phyloP scores from a whole-genome alignment of 257 asterid genomes.

The Capsicum chinense region DNA sequence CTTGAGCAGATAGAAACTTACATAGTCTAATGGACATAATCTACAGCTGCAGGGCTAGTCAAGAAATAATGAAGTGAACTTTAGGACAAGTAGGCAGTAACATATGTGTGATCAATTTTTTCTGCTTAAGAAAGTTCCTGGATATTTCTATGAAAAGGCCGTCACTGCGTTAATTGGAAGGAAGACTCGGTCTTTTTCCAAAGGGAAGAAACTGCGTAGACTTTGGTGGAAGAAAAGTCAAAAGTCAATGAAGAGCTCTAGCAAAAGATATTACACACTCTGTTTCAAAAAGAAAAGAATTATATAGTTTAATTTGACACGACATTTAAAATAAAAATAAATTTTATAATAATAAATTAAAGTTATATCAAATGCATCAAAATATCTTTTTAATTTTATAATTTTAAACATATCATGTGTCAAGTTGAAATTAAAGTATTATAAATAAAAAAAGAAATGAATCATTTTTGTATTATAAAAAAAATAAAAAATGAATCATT shows the following conservation, averaged over 20 bases:
- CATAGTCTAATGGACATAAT: not conserved
- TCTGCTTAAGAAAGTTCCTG: slow-evolving; percentile 18
- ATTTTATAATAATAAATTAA: too few relatives aligned
- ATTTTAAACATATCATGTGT: too few relatives aligned
- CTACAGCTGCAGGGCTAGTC: not conserved
- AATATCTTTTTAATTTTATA: too few relatives aligned
- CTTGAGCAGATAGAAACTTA: slow-evolving; percentile 10
- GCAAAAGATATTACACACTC: not conserved
- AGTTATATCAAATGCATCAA: too few relatives aligned
- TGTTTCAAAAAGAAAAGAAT: too few relatives aligned
- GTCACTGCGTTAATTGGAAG: not conserved
- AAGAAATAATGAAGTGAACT: not conserved
- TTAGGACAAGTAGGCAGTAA: not conserved
- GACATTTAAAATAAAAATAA: too few relatives aligned
- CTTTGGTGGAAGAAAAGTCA: not conserved
- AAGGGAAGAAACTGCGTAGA: not conserved
- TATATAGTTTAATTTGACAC: too few relatives aligned
- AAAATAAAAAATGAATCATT: too few relatives aligned
- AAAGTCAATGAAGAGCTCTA: not conserved
- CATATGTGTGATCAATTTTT: not conserved
- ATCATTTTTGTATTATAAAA: too few relatives aligned
- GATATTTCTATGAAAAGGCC: not conserved
- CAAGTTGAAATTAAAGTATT: too few relatives aligned
- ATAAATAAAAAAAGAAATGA: too few relatives aligned
- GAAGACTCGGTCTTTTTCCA: not conserved